A percentile compares a stretch with the other conserved stretches of the same genome.
Evolutionary conservation across 495 filamentous ascomycete species (phyloP).

Genomic region (Lasiosphaeria hispida): DNA sequence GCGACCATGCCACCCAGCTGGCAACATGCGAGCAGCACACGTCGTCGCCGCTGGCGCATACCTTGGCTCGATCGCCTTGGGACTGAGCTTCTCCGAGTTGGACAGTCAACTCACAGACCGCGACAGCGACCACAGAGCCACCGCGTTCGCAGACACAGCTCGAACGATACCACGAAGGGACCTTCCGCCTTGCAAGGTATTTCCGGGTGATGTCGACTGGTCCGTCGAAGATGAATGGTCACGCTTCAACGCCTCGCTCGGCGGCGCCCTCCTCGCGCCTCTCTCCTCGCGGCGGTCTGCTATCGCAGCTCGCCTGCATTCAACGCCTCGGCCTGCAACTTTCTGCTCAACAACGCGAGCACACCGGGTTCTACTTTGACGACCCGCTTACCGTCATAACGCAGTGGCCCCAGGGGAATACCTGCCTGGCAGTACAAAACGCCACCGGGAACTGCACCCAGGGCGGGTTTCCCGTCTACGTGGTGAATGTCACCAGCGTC

Average conservation of each 20-base stretch:
- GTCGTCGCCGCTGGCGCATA: too few relatives aligned
- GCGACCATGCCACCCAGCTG: too few relatives aligned
- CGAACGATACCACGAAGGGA: too few relatives aligned
- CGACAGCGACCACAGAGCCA: too few relatives aligned
- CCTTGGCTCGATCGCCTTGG: too few relatives aligned
- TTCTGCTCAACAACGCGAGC: constrained; percentile 28
- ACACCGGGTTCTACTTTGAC: constrained; percentile 34
- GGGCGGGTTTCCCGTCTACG: constrained; percentile 57
- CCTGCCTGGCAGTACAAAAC: constrained; percentile 28
- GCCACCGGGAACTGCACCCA: constrained; percentile 45
- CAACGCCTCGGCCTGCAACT: constrained; percentile 39
- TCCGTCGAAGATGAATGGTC: constrained; percentile 44
- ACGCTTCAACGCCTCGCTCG: constrained; percentile 44
- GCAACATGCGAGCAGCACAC: too few relatives aligned
- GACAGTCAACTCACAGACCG: too few relatives aligned
- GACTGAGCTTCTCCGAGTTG: too few relatives aligned
- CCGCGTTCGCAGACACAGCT: too few relatives aligned
- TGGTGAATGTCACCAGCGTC: constrained; percentile 53
- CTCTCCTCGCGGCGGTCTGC: constrained; percentile 52
- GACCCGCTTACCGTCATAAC: constrained; percentile 36
- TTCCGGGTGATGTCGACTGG: constrained; percentile 52
- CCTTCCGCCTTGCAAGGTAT: constrained; percentile 49
- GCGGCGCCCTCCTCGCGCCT: constrained; percentile 49
- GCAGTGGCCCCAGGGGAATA: constrained; percentile 39
- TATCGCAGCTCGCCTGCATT: constrained; percentile 47